Evolutionary conservation across 1,139 yeast species (phyloP).

Genomic region (Hemisphaericaspora lyxosophila): DNA sequence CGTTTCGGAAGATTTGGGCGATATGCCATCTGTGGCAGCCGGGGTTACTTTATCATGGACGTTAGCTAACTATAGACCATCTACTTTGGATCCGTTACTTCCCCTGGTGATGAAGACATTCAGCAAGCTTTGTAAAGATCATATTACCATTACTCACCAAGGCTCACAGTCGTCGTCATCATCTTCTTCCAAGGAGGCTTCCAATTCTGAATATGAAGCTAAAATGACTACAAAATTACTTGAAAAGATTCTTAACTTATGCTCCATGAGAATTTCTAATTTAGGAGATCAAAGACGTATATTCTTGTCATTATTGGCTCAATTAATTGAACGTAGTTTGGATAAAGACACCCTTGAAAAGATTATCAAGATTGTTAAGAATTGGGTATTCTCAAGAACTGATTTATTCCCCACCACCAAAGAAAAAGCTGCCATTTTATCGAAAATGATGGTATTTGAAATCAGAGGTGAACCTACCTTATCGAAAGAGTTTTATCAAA

Average conservation of each 20-base stretch:
- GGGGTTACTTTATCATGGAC: constrained; percentile 89
- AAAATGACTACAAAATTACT: constrained; percentile 74
- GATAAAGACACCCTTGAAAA: constrained; percentile 74
- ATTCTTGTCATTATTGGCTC: constrained; percentile 82
- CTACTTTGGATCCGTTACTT: constrained; percentile 68
- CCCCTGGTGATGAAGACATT: constrained; percentile 83
- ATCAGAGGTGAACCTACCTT: constrained; percentile 80
- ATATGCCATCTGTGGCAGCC: constrained; percentile 82
- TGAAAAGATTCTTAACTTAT: constrained; percentile 73
- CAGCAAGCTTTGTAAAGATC: constrained; percentile 86
- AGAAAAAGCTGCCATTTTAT: constrained; percentile 91
- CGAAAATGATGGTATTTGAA: constrained; percentile 94
- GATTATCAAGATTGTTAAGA: constrained; percentile 74
- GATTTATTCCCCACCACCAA: constrained; percentile 93
- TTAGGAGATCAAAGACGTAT: constrained; percentile 93
- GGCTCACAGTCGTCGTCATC: constrained; percentile 36
- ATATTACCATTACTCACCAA: constrained; percentile 67
- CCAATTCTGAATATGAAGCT: constrained; percentile 61
- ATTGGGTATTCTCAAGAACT: constrained; percentile 84
- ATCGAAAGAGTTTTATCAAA: constrained; percentile 78
- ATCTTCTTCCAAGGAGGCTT: constrained; percentile 9
- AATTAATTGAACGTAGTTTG: constrained; percentile 83
- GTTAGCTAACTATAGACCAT: constrained; percentile 70
- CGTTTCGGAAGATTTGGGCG: constrained; percentile 80
- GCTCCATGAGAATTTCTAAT: constrained; percentile 76